Percentiles rank a stretch among this genome's conserved stretches.
These are phyloP conservation scores for Hebeloma cylindrosporum DNA, from an alignment of 768 basidiomycete species.

Conservation along the genomic window DNA sequence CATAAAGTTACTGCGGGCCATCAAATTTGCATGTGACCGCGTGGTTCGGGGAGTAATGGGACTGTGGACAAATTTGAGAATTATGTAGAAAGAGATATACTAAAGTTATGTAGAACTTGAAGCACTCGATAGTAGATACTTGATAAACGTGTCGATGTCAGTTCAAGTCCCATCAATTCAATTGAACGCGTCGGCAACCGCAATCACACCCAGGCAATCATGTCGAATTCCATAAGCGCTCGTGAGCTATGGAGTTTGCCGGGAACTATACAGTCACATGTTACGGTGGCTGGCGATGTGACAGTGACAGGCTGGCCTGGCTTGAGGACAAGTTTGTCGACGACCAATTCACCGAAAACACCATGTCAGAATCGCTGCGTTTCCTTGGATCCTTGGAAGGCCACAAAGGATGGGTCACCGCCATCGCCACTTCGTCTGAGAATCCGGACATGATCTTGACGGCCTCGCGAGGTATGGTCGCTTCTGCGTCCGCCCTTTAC, in stretches of 20 bases:
- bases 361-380: conserved; percentile 83
- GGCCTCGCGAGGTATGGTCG: conserved; percentile 83
- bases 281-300: conserved; percentile 64
- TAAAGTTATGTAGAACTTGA: no score
- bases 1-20: no score
- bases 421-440: conserved; percentile 97
- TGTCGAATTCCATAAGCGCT: no score
- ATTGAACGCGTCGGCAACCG: no score
- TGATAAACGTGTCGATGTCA: no score
- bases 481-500: conserved; percentile 19
- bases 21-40: no score
- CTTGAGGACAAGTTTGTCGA: conserved; percentile 29
- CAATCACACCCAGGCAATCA: no score
- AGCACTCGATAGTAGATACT: no score
- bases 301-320: conserved; percentile 29
- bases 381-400: conserved; percentile 91
- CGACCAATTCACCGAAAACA: conserved; percentile 33
- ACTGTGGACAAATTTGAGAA: no score
- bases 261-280: conserved; percentile 54
- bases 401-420: conserved; percentile 98
- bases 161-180: no score
- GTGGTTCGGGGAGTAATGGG: no score
- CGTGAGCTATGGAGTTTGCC: conserved; percentile 15
- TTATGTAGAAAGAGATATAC: no score
- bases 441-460: conserved; percentile 99